Evolutionary conservation across 2,329 filamentous ascomycete genomes (phyloP).

Genomic region (Teratosphaeria zuluensis): DNA sequence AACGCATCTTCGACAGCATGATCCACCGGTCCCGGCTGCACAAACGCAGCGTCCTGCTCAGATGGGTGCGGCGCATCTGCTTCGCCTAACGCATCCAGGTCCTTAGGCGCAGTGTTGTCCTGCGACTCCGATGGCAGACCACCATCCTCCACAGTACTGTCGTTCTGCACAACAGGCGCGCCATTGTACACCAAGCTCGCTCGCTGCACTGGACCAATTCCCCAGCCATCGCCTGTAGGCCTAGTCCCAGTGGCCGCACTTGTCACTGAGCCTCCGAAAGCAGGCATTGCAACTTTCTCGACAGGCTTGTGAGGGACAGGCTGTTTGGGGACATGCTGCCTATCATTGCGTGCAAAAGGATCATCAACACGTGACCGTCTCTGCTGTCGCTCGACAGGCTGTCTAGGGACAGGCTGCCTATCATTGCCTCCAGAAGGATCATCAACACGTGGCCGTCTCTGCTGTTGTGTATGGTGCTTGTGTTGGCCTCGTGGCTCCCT

Average conservation of each 20-base stretch:
- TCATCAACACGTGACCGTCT: background rate
- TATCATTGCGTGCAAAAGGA: background rate
- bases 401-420: background rate
- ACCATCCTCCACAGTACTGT: background rate
- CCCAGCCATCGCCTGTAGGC: conserved; percentile 1
- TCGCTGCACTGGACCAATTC: background rate
- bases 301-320: background rate
- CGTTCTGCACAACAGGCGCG: background rate
- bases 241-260: background rate
- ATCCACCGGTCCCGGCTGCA: background rate
- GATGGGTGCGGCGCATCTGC: background rate
- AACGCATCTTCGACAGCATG: background rate
- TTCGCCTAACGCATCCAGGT: background rate
- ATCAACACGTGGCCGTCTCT: background rate
- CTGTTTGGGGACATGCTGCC: background rate
- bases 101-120: background rate
- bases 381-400: background rate
- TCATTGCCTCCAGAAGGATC: background rate
- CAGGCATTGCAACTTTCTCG: conserved; percentile 1
- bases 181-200: background rate
- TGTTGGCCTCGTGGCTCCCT: background rate
- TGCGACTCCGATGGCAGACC: background rate
- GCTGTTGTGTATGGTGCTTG: background rate
- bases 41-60: background rate
- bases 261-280: background rate